Evolutionary conservation across 176 grass and related monocot genomes (phyloP).

Genomic region (Urochloa ruziziensis): DNA sequence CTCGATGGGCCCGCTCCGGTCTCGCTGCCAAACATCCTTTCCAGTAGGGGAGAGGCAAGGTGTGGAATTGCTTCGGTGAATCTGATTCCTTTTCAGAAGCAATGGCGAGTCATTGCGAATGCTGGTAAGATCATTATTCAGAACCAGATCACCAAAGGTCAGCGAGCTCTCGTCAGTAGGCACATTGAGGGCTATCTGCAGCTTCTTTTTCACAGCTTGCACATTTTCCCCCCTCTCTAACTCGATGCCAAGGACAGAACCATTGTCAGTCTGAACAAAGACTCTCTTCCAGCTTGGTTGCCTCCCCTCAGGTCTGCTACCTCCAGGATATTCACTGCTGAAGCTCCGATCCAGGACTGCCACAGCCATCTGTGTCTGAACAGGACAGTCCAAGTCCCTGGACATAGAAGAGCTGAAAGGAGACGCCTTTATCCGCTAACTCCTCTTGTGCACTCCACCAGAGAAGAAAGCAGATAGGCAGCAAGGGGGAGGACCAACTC

Average conservation of each 20-base stretch:
- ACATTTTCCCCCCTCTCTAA: conserved; percentile 88
- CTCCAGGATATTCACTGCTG: conserved; percentile 67
- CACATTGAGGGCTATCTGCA: conserved; percentile 79
- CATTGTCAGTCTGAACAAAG: conserved; percentile 92
- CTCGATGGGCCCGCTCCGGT: conserved; percentile 71
- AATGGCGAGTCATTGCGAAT: conserved; percentile 82
- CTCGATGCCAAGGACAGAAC: conserved; percentile 82
- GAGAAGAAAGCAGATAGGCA: conserved; percentile 25
- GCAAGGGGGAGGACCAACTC: conserved; percentile 7
- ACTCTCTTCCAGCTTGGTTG: conserved; percentile 79
- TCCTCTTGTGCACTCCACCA: conserved; percentile 33
- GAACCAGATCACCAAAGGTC: conserved; percentile 77
- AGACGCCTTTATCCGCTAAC: conserved; percentile 37
- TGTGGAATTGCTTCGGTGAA: conserved; percentile 84
- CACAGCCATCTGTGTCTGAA: conserved; percentile 95
- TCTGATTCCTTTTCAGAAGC: conserved; percentile 74
- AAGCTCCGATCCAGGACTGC: conserved; percentile 57
- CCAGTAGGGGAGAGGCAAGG: conserved; percentile 87
- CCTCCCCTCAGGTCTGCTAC: conserved; percentile 54
- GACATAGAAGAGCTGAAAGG: conserved; percentile 52
- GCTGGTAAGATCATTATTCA: conserved; percentile 86
- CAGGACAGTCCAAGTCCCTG: conserved; percentile 80
- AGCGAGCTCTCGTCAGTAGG: conserved; percentile 88
- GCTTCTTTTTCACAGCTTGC: conserved; percentile 85
- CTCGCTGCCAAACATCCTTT: conserved; percentile 53